phyloP scores from a whole-genome alignment of 768 basidiomycete genomes.

The Phaeotremella fagi region DNA sequence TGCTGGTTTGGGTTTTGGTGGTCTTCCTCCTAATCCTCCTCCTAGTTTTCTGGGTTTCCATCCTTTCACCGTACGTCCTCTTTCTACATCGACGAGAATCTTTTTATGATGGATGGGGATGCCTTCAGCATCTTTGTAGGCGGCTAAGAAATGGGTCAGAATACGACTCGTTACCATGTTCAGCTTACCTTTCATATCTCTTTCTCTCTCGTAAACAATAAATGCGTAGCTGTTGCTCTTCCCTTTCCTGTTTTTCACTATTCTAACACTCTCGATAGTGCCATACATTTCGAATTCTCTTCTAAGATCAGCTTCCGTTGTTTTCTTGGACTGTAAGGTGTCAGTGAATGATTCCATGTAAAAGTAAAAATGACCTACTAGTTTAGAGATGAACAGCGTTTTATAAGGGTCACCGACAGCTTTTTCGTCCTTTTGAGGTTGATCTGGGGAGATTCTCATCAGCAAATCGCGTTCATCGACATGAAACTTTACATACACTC shows the following conservation, averaged over 20 bases:
- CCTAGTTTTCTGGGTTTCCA: slow-evolving; percentile 97
- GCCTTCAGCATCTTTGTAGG: slow-evolving; percentile 98
- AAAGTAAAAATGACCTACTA: slow-evolving; percentile 55
- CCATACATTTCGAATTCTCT: slow-evolving; percentile 95
- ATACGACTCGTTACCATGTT: neutral
- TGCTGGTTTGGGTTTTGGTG: slow-evolving; percentile 61
- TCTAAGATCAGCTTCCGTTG: slow-evolving; percentile 84
- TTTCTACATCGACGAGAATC: slow-evolving; percentile 95
- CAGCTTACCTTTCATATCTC: slow-evolving; percentile 92
- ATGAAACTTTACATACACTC: slow-evolving; percentile 59
- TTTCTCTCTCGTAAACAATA: slow-evolving; percentile 93
- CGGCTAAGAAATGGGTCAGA: slow-evolving; percentile 48
- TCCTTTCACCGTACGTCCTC: slow-evolving; percentile 93
- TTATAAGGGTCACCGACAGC: slow-evolving; percentile 97
- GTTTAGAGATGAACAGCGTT: slow-evolving; percentile 89
- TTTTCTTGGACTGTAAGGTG: slow-evolving; percentile 69
- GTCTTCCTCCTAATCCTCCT: slow-evolving; percentile 97
- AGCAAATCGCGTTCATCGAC: slow-evolving; percentile 4
- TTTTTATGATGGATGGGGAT: slow-evolving; percentile 92
- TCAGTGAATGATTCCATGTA: neutral
- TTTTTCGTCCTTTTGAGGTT: slow-evolving; percentile 83
- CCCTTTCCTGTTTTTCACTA: slow-evolving; percentile 84
- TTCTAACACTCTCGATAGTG: slow-evolving; percentile 85
- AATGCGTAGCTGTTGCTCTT: slow-evolving; percentile 91
- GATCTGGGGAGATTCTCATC: slow-evolving; percentile 57